Evolutionary conservation across 1,284 basidiomycete genomes (phyloP).

Genomic region (Irpex lacteus): DNA sequence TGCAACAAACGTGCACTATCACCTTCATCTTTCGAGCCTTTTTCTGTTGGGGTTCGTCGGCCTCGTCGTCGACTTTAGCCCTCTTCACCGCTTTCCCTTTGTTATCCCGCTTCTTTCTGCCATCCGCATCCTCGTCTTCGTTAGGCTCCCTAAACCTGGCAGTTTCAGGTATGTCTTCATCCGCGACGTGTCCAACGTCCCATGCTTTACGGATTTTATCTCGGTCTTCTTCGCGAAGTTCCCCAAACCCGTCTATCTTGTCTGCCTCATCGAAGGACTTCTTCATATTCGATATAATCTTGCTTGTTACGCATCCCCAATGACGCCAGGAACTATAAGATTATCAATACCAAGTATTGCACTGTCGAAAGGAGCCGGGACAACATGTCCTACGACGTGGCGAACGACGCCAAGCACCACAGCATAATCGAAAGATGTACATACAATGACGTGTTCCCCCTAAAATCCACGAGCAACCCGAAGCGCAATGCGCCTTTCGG

Average conservation of each 20-base stretch:
- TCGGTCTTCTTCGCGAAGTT: slow-evolving; percentile 62
- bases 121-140: slow-evolving; percentile 46
- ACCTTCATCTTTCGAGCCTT: slow-evolving; percentile 34
- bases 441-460: too few relatives aligned
- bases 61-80: slow-evolving; percentile 30
- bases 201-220: slow-evolving; percentile 66
- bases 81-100: not conserved
- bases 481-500: too few relatives aligned
- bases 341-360: too few relatives aligned
- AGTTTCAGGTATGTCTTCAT: slow-evolving; percentile 73
- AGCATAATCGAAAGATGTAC: too few relatives aligned
- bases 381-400: too few relatives aligned
- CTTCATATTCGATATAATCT: slow-evolving; percentile 74
- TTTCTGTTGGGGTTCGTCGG: slow-evolving; percentile 34
- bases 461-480: too few relatives aligned
- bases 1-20: not conserved
- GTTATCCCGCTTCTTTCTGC: slow-evolving; percentile 13
- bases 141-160: slow-evolving; percentile 51
- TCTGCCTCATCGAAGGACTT: slow-evolving; percentile 52
- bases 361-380: too few relatives aligned
- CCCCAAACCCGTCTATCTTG: slow-evolving; percentile 74
- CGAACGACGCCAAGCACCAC: too few relatives aligned
- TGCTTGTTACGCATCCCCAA: slow-evolving; percentile 77
- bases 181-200: slow-evolving; percentile 71
- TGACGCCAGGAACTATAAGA: slow-evolving; percentile 70